Conservation (phyloP, 2,329 filamentous ascomycete species). For the Aspergillus ochraceus region DNA sequence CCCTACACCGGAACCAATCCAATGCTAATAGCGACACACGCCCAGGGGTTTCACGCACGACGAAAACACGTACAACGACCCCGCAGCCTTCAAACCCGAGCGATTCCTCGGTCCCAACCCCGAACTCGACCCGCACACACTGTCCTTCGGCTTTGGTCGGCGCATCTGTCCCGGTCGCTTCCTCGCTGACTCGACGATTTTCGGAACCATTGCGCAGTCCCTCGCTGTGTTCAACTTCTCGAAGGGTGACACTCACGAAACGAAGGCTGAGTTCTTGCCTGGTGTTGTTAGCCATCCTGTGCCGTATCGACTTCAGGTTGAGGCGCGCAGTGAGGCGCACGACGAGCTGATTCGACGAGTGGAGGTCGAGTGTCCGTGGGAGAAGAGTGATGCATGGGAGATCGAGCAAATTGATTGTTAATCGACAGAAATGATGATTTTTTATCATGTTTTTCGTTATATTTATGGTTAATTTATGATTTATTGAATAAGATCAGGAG, state of each 20-base stretch:
- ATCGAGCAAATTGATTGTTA: constrained; percentile 29
- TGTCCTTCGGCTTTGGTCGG: constrained; percentile 40
- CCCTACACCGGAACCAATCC: neutral
- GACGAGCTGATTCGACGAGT: constrained; percentile 2
- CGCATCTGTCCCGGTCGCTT: constrained; percentile 45
- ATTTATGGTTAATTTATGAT: too few species aligned
- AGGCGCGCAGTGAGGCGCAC: neutral
- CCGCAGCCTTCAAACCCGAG: constrained; percentile 45
- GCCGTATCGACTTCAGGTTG: constrained; percentile 25
- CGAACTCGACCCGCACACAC: constrained; percentile 38
- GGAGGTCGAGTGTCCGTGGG: constrained; percentile 7
- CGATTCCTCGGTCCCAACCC: constrained; percentile 38
- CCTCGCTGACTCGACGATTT: constrained; percentile 46
- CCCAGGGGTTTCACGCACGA: constrained; percentile 44
- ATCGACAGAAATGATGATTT: too few species aligned
- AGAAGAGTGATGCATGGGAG: constrained; percentile 22
- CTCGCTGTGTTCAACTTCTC: constrained; percentile 50
- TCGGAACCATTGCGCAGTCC: constrained; percentile 43
- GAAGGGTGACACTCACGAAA: constrained; percentile 37
- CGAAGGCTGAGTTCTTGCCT: constrained; percentile 36
- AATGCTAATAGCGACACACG: neutral
- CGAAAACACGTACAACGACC: constrained; percentile 34
- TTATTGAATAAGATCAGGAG: too few species aligned
- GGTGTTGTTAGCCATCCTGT: constrained; percentile 38
- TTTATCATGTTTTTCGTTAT: neutral